Evolutionary conservation across 805 yeast genomes (phyloP).

Genomic region (Spathaspora boniae): DNA sequence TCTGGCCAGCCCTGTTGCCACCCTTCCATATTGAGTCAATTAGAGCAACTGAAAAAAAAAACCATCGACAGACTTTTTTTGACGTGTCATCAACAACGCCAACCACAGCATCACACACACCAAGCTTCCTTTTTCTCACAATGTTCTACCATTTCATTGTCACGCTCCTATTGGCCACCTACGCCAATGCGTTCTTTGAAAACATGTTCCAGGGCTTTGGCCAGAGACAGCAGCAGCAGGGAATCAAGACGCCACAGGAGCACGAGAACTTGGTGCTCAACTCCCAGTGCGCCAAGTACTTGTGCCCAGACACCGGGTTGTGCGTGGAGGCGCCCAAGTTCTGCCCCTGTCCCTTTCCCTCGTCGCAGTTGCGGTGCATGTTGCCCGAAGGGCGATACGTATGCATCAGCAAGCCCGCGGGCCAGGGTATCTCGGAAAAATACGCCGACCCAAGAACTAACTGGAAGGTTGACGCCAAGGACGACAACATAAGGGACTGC

Average conservation of each 20-base stretch:
- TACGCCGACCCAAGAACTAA: conserved; percentile 42
- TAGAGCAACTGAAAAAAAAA: not conserved
- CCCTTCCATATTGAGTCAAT: not conserved
- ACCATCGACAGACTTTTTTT: not conserved
- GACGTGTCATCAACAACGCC: not conserved
- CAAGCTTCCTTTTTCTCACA: conserved; percentile 8
- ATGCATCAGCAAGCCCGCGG: conserved; percentile 82
- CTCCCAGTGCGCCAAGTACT: conserved; percentile 55
- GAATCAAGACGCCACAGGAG: conserved; percentile 27
- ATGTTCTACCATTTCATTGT: conserved; percentile 16
- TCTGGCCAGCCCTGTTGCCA: not conserved
- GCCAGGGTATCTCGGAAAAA: conserved; percentile 23
- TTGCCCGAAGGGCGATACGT: conserved; percentile 68
- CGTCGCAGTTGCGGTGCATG: conserved; percentile 76
- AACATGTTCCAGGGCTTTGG: conserved; percentile 16
- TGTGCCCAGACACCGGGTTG: conserved; percentile 78
- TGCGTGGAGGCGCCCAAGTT: conserved; percentile 69
- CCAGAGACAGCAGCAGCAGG: conserved; percentile 22
- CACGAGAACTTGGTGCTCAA: conserved; percentile 38
- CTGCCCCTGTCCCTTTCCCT: conserved; percentile 91
- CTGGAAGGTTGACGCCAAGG: conserved; percentile 46
- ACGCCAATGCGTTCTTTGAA: conserved; percentile 36
- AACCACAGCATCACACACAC: not conserved
- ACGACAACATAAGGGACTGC: conserved; percentile 67
- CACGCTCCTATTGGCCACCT: no score